Evolutionary conservation across 2,329 filamentous ascomycete genomes (phyloP), one percentile per base, ranked within the genome.

Genomic region (Aurifilum marmelostoma): DNA sequence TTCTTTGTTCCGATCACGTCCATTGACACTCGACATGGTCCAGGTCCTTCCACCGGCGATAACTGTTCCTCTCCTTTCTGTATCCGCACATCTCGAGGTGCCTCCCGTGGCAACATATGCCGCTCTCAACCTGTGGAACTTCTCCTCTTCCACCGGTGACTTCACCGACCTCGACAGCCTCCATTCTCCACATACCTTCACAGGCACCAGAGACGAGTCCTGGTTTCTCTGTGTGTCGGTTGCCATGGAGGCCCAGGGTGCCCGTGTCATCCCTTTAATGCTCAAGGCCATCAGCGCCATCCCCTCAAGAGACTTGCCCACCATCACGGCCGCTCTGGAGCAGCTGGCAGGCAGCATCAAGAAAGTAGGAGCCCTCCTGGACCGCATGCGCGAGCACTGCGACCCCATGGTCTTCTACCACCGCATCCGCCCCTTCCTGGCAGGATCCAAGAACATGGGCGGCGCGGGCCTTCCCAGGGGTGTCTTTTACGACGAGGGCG

Each of bases 161-260:
- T 87, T 91, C 37, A 87, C 89, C 72, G 82, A 88, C 68, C 82
- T 95, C 12, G 87, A 92, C 69, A 89, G 91, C 64, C 83, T 97
- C 14, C 83, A 86, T 27, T 91, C 90, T 0, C 84, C 94, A 12
- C 87, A 91, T 75, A 97, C 94, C 16, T 96, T 97, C 75, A 97
- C 94, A 5, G 94, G 93, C 34, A 96, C 93, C 9, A 81, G 91
- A 64, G 94, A 97, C 73, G 95, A 98, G 79, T 93, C 94, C 74
- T 97, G 95, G 95, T 98, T 98, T 80, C 94, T 94, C 74, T 84
- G 96, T 50, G 72, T 97, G 71, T 97, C 93, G 0, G 91, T 96
- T 0, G 94, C 94, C 24, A 97, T 97, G 77, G 95, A 98, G 80
- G 91, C 93, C 43, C 87, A 89, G 61, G 93, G 91, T 0, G 94